Evolutionary conservation across 192 early-diverging fungal species (phyloP).

Genomic region (Rhizophagus clarus): DNA sequence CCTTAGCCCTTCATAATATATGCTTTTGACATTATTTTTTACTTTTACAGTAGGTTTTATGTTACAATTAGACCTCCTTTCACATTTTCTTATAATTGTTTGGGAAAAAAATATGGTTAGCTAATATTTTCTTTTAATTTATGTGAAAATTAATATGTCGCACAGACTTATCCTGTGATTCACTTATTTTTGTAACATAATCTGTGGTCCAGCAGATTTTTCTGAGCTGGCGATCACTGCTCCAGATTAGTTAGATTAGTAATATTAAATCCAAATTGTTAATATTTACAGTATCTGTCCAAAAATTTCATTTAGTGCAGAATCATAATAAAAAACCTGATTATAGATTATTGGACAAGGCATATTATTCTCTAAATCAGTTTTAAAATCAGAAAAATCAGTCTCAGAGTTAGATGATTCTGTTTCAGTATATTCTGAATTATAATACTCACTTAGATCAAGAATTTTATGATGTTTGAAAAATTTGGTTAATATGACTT

Average conservation of each 20-base stretch:
- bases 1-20: too few relatives aligned
- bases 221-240: too few relatives aligned
- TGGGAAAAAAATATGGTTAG: too few relatives aligned
- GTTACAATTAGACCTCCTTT: neutral
- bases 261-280: constrained; percentile 1
- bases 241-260: constrained; percentile 7
- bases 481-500: too few relatives aligned
- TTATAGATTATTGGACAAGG: constrained; percentile 1
- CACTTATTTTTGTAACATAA: neutral
- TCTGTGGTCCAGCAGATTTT: neutral
- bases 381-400: neutral
- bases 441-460: too few relatives aligned
- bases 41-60: neutral
- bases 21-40: neutral
- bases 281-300: constrained; percentile 4
- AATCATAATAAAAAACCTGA: neutral
- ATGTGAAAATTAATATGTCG: too few relatives aligned
- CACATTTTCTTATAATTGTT: too few relatives aligned
- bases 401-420: neutral
- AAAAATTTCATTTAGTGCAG: constrained; percentile 8
- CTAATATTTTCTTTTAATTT: too few relatives aligned
- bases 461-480: too few relatives aligned
- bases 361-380: neutral
- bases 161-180: neutral
- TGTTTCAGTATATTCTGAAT: too few relatives aligned